Evolutionary conservation across 352 stramenopile genomes (phyloP), one percentile per base, ranked within the genome.

Genomic region (Phytophthora uliginosa): DNA sequence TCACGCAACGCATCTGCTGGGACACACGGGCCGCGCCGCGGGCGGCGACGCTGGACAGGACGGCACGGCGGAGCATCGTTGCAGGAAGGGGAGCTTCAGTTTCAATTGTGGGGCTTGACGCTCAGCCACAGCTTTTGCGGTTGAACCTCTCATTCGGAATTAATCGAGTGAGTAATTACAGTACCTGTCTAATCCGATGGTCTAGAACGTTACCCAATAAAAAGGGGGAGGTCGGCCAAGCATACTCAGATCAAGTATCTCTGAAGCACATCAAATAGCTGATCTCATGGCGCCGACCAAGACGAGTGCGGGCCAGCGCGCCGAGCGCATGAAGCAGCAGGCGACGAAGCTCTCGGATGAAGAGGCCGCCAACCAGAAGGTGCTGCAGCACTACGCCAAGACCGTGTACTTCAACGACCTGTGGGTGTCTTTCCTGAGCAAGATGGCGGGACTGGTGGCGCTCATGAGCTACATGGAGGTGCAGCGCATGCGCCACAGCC

Each of bases 321-420:
- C 70, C 8, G 62, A 78, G 53, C 54, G 57, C 34, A 47, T 63
- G 34, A 78, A 81, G 68, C 58, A 61, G 62, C 55, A 73, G 13
- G 67, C 55, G 8, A 26, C 74, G 51, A 51, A 73, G 61, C 63
- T 67, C 26, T 69, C 59, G 45, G 62, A 51, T 9, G 72, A 88
- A 55, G 78, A 84, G 64, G 67, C 71, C 20, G 64, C 86, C 10
- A 87, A 92, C 63, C 85, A 93, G 69, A 74, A 93, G 48, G 84
- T 94, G 42, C 66, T 92, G 71, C 87, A 86, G 24, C 88, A 95
- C 68, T 93, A 93, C 66, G 83, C 82, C 61, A 95, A 93, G 84
- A 95, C 88, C 7, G 77, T 94, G 34, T 91, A 94, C 78, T 95
- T 95, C 66, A 95, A 95, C 65, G 85, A 93, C 67, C 71, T 93